Base-by-base conservation (phyloP, 371 early-diverging fungal genomes). In the Mucor mucedo region DNA sequence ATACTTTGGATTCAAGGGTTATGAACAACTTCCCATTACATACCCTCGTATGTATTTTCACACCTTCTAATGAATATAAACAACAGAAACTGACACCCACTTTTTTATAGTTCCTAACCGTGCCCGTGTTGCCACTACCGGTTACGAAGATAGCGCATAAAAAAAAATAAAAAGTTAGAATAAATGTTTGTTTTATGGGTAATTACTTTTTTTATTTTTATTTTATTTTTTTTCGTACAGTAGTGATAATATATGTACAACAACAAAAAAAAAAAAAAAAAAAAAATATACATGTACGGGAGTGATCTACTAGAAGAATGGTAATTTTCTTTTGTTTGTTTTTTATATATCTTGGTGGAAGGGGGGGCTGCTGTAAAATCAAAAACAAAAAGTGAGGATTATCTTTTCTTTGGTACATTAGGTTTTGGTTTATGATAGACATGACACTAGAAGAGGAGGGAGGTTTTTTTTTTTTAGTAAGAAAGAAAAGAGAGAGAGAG, bases 351-450 rank as follows among this genome's bases (percentile, higher is more conserved):
- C 13, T 38, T 28, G 14, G 28, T 38, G 10, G 5, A 49, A 48
- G 1, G 9, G 4, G 27, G 21, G 41, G 14, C 40, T 40, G 21
- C 21, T 21, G 21, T 21, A 21, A 21, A 21, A 21, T 0, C 21
- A 21, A n/a, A n/a, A n/a, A n/a, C n/a, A n/a, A n/a, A n/a, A n/a
- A n/a, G n/a, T n/a, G n/a, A 21, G 21, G 21, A 16, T 55, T 55
- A 70, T 49, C 70, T 63, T 41, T 66, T 66, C 42, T 70, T 70
- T 44, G 63, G 71, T 57, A 62, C 62, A 56, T 55, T 75, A 60
- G 63, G 65, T 66, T 93, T 91, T 28, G 92, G 92, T 76, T 91
- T 93, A 70, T 91, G 84, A 65, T 94, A 92, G 41, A 91, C 87
- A 69, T 95, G 95, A 73, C 96, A 95, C 84, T 82, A 52, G 2